Percentiles rank a stretch among this genome's conserved stretches.
Conservation (phyloP, 2,329 filamentous ascomycete genomes). For the Catunica adiposa region DNA sequence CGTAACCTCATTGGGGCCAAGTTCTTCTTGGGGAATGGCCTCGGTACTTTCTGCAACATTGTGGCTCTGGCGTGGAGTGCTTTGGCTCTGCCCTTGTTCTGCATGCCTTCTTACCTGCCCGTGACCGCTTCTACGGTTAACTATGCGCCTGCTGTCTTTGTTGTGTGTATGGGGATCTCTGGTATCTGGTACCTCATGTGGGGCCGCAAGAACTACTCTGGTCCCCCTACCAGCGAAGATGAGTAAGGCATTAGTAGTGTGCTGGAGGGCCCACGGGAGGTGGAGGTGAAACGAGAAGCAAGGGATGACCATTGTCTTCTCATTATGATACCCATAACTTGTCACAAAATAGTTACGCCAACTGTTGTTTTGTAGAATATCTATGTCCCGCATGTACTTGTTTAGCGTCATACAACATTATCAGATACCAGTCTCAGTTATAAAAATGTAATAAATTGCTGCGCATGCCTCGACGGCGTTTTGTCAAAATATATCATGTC, state of each 20-base stretch:
- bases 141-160: constrained; percentile 61
- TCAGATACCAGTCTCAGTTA: constrained; percentile 5
- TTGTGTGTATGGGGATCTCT: constrained; percentile 45
- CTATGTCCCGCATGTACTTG: not conserved
- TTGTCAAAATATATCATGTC: no score
- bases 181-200: constrained; percentile 51
- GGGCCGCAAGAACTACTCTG: constrained; percentile 53
- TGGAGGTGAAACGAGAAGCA: not conserved
- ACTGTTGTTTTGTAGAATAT: not conserved
- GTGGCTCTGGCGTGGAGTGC: constrained; percentile 50
- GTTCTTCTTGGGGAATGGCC: constrained; percentile 40
- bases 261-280: not conserved
- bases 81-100: constrained; percentile 57
- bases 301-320: not conserved
- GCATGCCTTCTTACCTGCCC: constrained; percentile 50
- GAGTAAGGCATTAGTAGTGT: not conserved
- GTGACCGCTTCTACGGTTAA: constrained; percentile 47
- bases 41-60: constrained; percentile 46
- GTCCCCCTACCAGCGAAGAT: constrained; percentile 35
- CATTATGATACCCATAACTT: not conserved
- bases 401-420: not conserved
- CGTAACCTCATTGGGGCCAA: constrained; percentile 38
- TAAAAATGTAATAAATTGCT: not conserved
- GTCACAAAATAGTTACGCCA: not conserved
- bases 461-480: no score